Evolutionary conservation across 1,284 basidiomycete species (phyloP), one percentile per base, ranked within the genome.

Genomic region (Boletus subluridellus): DNA sequence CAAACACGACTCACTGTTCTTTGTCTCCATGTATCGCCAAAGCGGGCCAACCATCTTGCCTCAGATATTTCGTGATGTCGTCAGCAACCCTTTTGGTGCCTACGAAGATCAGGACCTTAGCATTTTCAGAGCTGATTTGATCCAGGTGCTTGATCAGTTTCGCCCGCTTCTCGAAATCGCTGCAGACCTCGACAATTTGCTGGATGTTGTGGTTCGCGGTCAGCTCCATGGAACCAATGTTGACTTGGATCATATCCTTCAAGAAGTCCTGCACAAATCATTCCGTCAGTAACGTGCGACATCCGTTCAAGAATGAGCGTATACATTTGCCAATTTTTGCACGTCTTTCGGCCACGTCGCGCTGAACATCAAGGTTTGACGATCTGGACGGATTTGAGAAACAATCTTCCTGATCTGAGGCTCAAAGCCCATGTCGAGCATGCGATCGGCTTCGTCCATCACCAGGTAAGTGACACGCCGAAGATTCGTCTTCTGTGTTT

Each of bases 261-360:
- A 98, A 79, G 82, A 98, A 99, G 76, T 98, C 97, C 87, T 93
- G 65, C 1, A 60, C 32, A 56, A 42, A 44, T 12, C 4, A 41
- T 39, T 6, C 1, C 17, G 5, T 68, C 17, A 59, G 21, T n/a
- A n/a, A 35, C 11, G 42, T 5, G 15, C 21, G 26, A 3, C 11
- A 35, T 24, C 17, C 48, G 41, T 15, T 30, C 26, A 32, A 24
- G 59, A 39, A 28, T 48, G 4, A 45, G 21, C 35, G 71, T 76
- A 57, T 67, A 91, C 89, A 69, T 86, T 89, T 42, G 96, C 96
- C 62, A 99, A 85, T 69, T 95, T 93, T 79, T 99, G 96, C 5
- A 99, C 97, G 70, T 99, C 96, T 78, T 98, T 98, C 37, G 96
- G 96, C 96, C 96, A 99, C 26, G 97, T 99, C 28, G 96, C 96